A percentile compares a stretch with the other conserved stretches of the same genome.
Evolutionary conservation across 2,329 filamentous ascomycete species (phyloP).

Genomic region (Elsinoe ampelina): DNA sequence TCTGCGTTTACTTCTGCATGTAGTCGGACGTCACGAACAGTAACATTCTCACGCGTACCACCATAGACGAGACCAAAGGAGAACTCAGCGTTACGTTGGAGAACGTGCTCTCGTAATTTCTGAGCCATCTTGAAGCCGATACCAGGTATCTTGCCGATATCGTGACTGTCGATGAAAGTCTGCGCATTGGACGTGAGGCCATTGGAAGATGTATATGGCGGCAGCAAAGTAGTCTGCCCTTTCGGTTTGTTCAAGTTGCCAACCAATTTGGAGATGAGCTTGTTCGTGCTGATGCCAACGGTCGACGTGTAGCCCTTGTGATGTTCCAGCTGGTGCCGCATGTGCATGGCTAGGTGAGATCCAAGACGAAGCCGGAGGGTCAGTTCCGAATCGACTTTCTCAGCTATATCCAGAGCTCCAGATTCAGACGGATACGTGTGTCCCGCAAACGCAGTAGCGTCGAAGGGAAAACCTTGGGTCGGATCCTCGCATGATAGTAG

Average conservation of each 20-base stretch:
- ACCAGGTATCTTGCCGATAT: constrained; percentile 73
- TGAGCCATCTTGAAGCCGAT: constrained; percentile 73
- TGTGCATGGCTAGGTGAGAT: constrained; percentile 68
- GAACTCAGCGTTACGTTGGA: constrained; percentile 37
- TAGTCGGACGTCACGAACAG: constrained; percentile 55
- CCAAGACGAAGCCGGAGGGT: constrained; percentile 59
- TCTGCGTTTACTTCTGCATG: constrained; percentile 55
- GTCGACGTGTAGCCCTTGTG: constrained; percentile 79
- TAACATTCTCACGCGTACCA: constrained; percentile 48
- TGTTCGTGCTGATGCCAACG: constrained; percentile 79
- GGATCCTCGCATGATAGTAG: constrained; percentile 64
- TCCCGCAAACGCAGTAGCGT: constrained; percentile 60
- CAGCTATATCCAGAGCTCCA: neutral
- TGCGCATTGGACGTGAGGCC: constrained; percentile 33
- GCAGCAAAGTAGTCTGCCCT: constrained; percentile 74
- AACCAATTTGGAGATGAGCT: constrained; percentile 74
- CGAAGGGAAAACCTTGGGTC: constrained; percentile 68
- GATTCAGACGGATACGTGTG: constrained; percentile 43
- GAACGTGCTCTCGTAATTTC: constrained; percentile 53
- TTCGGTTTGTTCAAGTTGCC: constrained; percentile 79
- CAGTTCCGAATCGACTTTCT: constrained; percentile 14
- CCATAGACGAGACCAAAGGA: constrained; percentile 40
- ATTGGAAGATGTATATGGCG: constrained; percentile 42
- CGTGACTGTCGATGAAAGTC: constrained; percentile 64
- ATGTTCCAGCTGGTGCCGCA: constrained; percentile 63